These are phyloP conservation scores for Hyaloscypha finlandica DNA, from an alignment of 495 filamentous ascomycete genomes.

Conservation along the genomic window DNA sequence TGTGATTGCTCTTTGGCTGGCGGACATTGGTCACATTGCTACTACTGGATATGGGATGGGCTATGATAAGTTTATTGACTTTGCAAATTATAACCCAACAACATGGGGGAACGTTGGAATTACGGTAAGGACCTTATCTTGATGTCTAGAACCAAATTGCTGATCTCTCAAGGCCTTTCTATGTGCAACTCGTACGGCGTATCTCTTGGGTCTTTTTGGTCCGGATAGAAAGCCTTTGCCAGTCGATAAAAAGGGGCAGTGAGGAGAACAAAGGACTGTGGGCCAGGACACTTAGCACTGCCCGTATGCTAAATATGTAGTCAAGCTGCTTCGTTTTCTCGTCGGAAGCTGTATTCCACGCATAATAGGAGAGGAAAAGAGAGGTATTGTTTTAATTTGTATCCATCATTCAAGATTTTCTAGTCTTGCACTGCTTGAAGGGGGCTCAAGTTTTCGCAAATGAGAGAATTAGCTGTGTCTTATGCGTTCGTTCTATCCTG, in stretches of 20 bases:
- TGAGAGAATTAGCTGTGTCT: too few relatives aligned
- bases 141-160: neutral
- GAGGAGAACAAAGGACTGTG: neutral
- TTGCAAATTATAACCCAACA: constrained; percentile 65
- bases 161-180: constrained; percentile 43
- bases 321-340: too few relatives aligned
- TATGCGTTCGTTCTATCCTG: too few relatives aligned
- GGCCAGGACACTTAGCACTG: too few relatives aligned
- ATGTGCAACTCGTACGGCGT: constrained; percentile 56
- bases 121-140: constrained; percentile 43
- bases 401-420: too few relatives aligned
- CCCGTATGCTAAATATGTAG: too few relatives aligned
- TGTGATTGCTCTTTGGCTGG: constrained; percentile 62
- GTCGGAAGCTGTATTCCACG: too few relatives aligned
- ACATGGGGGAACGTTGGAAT: constrained; percentile 73
- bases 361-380: too few relatives aligned
- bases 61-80: constrained; percentile 50
- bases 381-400: too few relatives aligned
- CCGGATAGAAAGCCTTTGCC: constrained; percentile 27
- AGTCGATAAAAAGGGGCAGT: constrained; percentile 10
- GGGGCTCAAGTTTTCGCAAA: too few relatives aligned
- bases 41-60: constrained; percentile 63
- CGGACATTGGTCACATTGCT: constrained; percentile 70
- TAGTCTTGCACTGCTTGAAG: too few relatives aligned
- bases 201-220: constrained; percentile 62